Conservation (phyloP, 768 basidiomycete species). For the Chalciporus pseudorubinellus region DNA sequence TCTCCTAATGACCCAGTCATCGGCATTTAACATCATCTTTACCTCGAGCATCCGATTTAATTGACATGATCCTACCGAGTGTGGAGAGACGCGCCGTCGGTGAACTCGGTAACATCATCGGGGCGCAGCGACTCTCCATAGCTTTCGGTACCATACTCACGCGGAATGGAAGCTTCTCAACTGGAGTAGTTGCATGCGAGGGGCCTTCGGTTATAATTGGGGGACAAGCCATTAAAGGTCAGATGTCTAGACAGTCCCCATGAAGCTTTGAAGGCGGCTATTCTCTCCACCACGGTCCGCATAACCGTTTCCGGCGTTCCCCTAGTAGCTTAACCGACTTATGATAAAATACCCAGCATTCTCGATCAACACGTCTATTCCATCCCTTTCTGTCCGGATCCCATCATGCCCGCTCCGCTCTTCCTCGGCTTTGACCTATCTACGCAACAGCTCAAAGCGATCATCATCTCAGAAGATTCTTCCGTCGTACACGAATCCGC, state of each 20-base stretch:
- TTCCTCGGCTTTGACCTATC: slow-evolving; percentile 87
- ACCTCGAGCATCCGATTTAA: too few species aligned
- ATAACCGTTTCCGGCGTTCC: background rate
- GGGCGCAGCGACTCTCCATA: too few species aligned
- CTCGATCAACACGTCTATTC: background rate
- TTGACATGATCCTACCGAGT: too few species aligned
- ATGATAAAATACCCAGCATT: background rate
- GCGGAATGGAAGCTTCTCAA: too few species aligned
- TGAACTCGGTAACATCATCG: too few species aligned
- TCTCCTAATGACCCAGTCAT: too few species aligned
- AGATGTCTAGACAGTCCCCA: too few species aligned
- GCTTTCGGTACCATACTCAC: too few species aligned
- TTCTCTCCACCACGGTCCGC: background rate
- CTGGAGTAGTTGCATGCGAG: too few species aligned
- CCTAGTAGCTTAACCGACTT: background rate
- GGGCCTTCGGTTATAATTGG: background rate
- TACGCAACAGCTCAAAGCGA: slow-evolving; percentile 81
- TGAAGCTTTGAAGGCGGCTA: too few species aligned
- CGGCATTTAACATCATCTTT: too few species aligned
- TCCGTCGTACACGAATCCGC: slow-evolving; percentile 63
- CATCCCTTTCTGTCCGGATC: background rate
- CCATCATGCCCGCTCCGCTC: slow-evolving; percentile 27
- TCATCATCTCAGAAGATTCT: slow-evolving; percentile 57
- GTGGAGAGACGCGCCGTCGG: too few species aligned
- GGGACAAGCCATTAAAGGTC: background rate